Conservation (phyloP, 2,329 filamentous ascomycete genomes). For the Plenodomus lindquistii region DNA sequence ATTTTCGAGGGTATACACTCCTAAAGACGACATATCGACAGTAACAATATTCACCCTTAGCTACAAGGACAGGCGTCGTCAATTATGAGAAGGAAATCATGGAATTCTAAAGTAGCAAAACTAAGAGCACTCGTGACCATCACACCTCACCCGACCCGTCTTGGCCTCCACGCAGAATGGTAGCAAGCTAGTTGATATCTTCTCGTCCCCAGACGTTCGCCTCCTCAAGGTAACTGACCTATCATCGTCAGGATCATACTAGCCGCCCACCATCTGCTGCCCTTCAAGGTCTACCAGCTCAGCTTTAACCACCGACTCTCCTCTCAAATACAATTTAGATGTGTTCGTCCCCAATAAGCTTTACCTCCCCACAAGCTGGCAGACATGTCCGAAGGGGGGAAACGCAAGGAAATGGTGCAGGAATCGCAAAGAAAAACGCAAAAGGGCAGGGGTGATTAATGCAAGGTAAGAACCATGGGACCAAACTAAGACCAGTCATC, state of each 20-base stretch:
- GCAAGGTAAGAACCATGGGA: slow-evolving; percentile 30
- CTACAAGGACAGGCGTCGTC: not conserved
- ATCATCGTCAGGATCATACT: too few species aligned
- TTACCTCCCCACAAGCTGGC: slow-evolving; percentile 48
- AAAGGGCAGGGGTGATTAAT: slow-evolving; percentile 39
- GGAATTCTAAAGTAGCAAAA: slow-evolving; percentile 17
- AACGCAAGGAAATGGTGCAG: slow-evolving; percentile 37
- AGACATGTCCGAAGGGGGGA: slow-evolving; percentile 45
- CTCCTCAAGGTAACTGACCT: slow-evolving; percentile 19
- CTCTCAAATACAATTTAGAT: slow-evolving; percentile 39
- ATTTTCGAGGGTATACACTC: too few species aligned
- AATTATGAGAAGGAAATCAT: slow-evolving; percentile 4
- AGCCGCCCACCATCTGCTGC: slow-evolving; percentile 25
- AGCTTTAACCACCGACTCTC: slow-evolving; percentile 15
- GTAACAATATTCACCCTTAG: too few species aligned
- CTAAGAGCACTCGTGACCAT: slow-evolving; percentile 14
- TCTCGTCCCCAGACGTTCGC: slow-evolving; percentile 35
- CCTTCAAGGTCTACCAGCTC: slow-evolving; percentile 24
- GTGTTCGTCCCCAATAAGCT: slow-evolving; percentile 43
- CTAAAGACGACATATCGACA: too few species aligned
- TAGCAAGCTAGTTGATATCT: slow-evolving; percentile 28
- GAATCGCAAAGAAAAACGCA: slow-evolving; percentile 29
- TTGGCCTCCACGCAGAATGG: slow-evolving; percentile 24
- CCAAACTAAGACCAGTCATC: slow-evolving; percentile 37
- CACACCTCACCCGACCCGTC: slow-evolving; percentile 4